A percentile compares a stretch with the other conserved stretches of the same genome.
phyloP scores from a whole-genome alignment of 768 basidiomycete species.

The Termitomyces sp. region DNA sequence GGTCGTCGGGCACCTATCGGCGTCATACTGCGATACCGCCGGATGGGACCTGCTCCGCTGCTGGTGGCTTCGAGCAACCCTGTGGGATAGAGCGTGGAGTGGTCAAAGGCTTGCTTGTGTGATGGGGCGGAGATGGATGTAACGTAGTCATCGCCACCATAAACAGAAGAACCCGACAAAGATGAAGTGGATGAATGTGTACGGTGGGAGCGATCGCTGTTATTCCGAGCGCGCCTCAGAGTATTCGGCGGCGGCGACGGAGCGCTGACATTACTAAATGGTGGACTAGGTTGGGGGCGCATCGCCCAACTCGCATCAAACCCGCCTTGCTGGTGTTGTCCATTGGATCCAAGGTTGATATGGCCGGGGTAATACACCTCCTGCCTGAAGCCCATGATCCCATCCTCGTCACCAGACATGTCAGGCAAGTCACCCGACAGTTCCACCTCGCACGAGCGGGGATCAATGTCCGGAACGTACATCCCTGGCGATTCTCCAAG shows the following conservation, averaged over 20 bases:
- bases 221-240: slow-evolving; percentile 18
- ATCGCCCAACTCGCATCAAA: slow-evolving; percentile 31
- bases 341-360: neutral
- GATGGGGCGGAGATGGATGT: slow-evolving; percentile 62
- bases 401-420: slow-evolving; percentile 51
- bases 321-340: neutral
- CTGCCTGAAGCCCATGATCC: slow-evolving; percentile 24
- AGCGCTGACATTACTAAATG: slow-evolving; percentile 32
- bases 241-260: slow-evolving; percentile 30
- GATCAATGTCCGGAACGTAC: slow-evolving; percentile 29
- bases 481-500: slow-evolving; percentile 12
- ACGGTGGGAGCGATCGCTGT: slow-evolving; percentile 7
- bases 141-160: slow-evolving; percentile 31
- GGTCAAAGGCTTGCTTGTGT: slow-evolving; percentile 63
- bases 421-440: slow-evolving; percentile 48
- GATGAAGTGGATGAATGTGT: slow-evolving; percentile 17
- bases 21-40: slow-evolving; percentile 74
- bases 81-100: slow-evolving; percentile 42
- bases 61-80: slow-evolving; percentile 27
- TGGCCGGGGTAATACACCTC: slow-evolving; percentile 10
- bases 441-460: slow-evolving; percentile 57
- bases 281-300: slow-evolving; percentile 31
- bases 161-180: slow-evolving; percentile 23
- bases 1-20: slow-evolving; percentile 54
- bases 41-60: slow-evolving; percentile 49